Base-by-base conservation (phyloP, 176 grass and related monocot genomes). In the Areca catechu region DNA sequence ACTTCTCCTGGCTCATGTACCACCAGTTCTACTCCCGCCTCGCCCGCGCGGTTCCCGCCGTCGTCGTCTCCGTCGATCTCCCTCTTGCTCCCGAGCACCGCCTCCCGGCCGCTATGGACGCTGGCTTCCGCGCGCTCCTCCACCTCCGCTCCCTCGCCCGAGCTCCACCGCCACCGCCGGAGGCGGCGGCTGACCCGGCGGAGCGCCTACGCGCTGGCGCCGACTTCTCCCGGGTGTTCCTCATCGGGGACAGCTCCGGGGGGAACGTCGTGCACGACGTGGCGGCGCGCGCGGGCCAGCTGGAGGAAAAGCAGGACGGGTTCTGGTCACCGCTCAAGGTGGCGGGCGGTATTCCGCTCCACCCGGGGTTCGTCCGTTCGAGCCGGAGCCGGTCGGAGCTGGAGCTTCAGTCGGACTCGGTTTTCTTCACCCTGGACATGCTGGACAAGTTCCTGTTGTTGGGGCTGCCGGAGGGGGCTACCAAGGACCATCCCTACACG, bases 401-500 rank as follows among this genome's bases (percentile, higher is more conserved):
- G 60, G 73, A 89, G 60, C 3, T 2, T 7, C 59, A 53, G 48
- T 3, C 82, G 7, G 76, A 81, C 55, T 81, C 85, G 15, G 76
- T 89, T 14, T 95, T 95, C 90, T 86, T 95, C 73, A 86, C 85
- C 16, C 74, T 89, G 17, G 85, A 89, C 54, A 95, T 95, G 89
- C 60, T 85, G 0, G 89, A 95, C 68, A 95, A 95, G 60, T 95
- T 89, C 53, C 22, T 85, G 0, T 69, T 76, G 2, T 15, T 86
- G 24, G 79, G 15, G 17, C 73, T 95, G 50, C 90, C 90, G 7
- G 53, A 74, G 53, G 82, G 79, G 29, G 90, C 82, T 3, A 86
- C 85, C 17, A 95, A 83, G 73, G 90, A 95, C 53, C 85, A 95
- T 71, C 90, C 85, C 1, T 89, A 60, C 79, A 76, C 85, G 6